These are phyloP conservation scores for Diphasiastrum complanatum DNA, from an alignment of 83 land plant species.

Conservation along the genomic window DNA sequence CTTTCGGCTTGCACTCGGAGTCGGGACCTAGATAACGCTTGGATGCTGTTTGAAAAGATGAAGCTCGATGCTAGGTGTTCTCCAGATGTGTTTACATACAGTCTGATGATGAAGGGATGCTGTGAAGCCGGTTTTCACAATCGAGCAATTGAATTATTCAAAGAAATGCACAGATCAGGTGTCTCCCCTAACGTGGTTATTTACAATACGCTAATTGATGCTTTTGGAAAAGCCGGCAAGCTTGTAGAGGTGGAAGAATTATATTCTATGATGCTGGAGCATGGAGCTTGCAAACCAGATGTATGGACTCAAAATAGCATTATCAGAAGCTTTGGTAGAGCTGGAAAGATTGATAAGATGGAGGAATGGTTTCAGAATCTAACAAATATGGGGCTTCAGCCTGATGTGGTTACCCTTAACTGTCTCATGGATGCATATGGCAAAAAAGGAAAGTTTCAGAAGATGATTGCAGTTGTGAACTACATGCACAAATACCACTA, in stretches of 20 bases:
- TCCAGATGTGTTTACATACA: constrained; percentile 78
- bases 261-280: constrained; percentile 44
- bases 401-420: constrained; percentile 67
- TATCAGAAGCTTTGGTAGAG: constrained; percentile 59
- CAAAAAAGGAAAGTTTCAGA: constrained; percentile 47
- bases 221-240: constrained; percentile 72
- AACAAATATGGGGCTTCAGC: constrained; percentile 48
- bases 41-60: constrained; percentile 57
- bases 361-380: constrained; percentile 72
- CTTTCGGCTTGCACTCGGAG: constrained; percentile 69
- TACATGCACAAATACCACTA: constrained; percentile 73
- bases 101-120: constrained; percentile 65
- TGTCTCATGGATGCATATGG: constrained; percentile 72
- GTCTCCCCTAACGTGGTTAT: constrained; percentile 68
- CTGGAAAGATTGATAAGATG: constrained; percentile 65
- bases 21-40: constrained; percentile 52
- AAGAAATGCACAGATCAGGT: constrained; percentile 52
- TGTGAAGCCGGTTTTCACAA: constrained; percentile 43
- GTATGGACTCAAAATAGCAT: constrained; percentile 79
- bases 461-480: constrained; percentile 72
- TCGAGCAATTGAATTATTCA: constrained; percentile 40
- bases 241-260: constrained; percentile 57
- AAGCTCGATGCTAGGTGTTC: constrained; percentile 40
- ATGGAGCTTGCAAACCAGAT: constrained; percentile 49
- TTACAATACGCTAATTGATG: constrained; percentile 72